Conservation (phyloP, 2,329 filamentous ascomycete species). For the Hypoxylon sp. region DNA sequence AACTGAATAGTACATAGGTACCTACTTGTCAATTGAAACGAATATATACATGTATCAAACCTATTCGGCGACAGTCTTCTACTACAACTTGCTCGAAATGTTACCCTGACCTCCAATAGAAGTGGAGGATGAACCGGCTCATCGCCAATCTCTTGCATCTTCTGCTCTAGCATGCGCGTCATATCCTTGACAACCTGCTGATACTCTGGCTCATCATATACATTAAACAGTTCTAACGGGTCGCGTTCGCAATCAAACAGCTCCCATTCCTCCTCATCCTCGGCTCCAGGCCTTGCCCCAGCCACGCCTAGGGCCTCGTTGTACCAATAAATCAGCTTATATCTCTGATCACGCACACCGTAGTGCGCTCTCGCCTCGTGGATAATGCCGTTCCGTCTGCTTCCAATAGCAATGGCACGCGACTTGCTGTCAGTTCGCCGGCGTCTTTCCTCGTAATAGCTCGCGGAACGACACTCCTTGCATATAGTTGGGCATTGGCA, state of each 20-base stretch:
- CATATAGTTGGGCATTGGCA: conserved; percentile 64
- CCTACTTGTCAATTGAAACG: too few relatives aligned
- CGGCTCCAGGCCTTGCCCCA: conserved; percentile 58
- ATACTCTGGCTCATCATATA: conserved; percentile 59
- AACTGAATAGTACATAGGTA: too few relatives aligned
- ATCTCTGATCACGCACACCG: conserved; percentile 65
- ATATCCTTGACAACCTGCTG: conserved; percentile 57
- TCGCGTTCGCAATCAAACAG: conserved; percentile 67
- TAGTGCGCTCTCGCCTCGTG: conserved; percentile 68
- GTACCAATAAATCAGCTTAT: conserved; percentile 72
- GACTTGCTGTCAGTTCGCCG: conserved; percentile 64
- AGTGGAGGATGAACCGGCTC: conserved; percentile 22
- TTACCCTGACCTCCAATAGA: not conserved
- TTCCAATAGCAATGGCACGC: conserved; percentile 71
- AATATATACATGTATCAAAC: not conserved
- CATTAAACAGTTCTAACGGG: conserved; percentile 65
- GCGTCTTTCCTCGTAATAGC: conserved; percentile 58
- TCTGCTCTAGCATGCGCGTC: conserved; percentile 60
- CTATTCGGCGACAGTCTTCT: not conserved
- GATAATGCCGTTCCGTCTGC: conserved; percentile 66
- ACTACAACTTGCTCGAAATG: conserved; percentile 13
- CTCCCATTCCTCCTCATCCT: conserved; percentile 67
- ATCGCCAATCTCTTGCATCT: conserved; percentile 59
- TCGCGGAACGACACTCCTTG: conserved; percentile 63
- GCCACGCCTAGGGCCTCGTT: conserved; percentile 63